These are phyloP conservation scores for Mycena olivaceomarginata DNA, from an alignment of 768 basidiomycete genomes.

Conservation along the genomic window DNA sequence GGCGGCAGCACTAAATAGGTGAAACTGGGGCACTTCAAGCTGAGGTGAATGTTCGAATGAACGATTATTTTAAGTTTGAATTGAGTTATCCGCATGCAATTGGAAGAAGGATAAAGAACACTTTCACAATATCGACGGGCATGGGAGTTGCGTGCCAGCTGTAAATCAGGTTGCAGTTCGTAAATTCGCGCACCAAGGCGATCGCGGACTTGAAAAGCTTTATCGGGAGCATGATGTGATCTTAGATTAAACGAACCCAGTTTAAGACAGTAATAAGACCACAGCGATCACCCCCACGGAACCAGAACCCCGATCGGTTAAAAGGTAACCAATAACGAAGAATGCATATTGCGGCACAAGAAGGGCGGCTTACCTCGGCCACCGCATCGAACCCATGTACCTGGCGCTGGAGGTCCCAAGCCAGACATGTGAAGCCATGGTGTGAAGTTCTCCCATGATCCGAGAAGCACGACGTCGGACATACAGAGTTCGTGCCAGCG, in stretches of 20 bases:
- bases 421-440: constrained; percentile 41
- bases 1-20: constrained; percentile 41
- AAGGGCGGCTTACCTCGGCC: constrained; percentile 38
- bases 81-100: constrained; percentile 73
- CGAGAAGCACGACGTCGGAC: constrained; percentile 44
- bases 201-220: constrained; percentile 30
- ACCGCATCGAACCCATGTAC: constrained; percentile 29
- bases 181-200: constrained; percentile 35
- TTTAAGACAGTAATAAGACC: constrained; percentile 28
- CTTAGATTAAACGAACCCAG: constrained; percentile 36
- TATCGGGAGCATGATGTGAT: constrained; percentile 28
- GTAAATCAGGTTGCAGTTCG: constrained; percentile 39
- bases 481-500: constrained; percentile 41
- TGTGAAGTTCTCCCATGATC: constrained; percentile 36
- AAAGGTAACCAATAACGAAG: constrained; percentile 42
- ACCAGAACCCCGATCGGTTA: constrained; percentile 39
- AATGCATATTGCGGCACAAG: constrained; percentile 38
- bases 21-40: constrained; percentile 28
- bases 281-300: constrained; percentile 37
- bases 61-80: constrained; percentile 75
- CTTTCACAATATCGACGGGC: constrained; percentile 40
- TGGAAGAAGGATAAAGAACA: constrained; percentile 55
- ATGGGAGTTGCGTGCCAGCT: constrained; percentile 43
- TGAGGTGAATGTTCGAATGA: constrained; percentile 62
- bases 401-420: constrained; percentile 38